Evolutionary conservation across 2,329 filamentous ascomycete genomes (phyloP).

Genomic region (Cytospora chrysosperma): DNA sequence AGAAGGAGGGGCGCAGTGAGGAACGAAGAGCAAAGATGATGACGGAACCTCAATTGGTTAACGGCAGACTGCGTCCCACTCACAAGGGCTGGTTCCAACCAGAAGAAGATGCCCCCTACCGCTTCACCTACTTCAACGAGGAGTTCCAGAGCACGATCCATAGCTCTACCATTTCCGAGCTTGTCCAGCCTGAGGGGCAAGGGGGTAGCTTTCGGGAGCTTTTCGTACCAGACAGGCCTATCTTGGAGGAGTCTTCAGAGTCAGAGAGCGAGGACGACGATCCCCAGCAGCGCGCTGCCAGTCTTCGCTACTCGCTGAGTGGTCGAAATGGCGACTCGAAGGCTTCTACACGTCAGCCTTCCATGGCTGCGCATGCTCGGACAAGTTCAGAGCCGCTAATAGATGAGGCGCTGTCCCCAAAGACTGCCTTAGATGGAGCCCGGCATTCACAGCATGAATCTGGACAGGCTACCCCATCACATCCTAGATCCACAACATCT

Average conservation of each 20-base stretch:
- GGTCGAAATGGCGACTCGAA: slow-evolving; percentile 25
- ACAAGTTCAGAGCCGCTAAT: slow-evolving; percentile 19
- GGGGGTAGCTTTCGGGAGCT: slow-evolving; percentile 82
- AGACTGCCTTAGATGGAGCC: slow-evolving; percentile 19
- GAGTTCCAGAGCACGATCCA: slow-evolving; percentile 95
- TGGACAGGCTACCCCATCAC: slow-evolving; percentile 48
- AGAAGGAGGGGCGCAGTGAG: slow-evolving; percentile 84
- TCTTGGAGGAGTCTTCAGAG: slow-evolving; percentile 69
- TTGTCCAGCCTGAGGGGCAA: slow-evolving; percentile 64
- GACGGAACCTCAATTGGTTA: slow-evolving; percentile 88
- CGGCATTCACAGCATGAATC: slow-evolving; percentile 40
- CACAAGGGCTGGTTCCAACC: slow-evolving; percentile 80
- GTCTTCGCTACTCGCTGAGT: slow-evolving; percentile 25
- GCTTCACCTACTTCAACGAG: slow-evolving; percentile 99
- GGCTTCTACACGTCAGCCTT: slow-evolving; percentile 20
- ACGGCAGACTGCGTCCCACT: slow-evolving; percentile 80
- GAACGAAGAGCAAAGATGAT: slow-evolving; percentile 86
- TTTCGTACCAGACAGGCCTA: slow-evolving; percentile 82
- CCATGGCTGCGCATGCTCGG: slow-evolving; percentile 32
- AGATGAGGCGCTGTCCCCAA: slow-evolving; percentile 33
- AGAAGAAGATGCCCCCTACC: slow-evolving; percentile 86
- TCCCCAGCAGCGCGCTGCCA: slow-evolving; percentile 11
- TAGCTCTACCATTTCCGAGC: slow-evolving; percentile 89
- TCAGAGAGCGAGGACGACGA: slow-evolving; percentile 64
- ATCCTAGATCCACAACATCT: slow-evolving; percentile 39